Base-by-base conservation (phyloP, 108 stramenopile species). In the Nitzschia palea region DNA sequence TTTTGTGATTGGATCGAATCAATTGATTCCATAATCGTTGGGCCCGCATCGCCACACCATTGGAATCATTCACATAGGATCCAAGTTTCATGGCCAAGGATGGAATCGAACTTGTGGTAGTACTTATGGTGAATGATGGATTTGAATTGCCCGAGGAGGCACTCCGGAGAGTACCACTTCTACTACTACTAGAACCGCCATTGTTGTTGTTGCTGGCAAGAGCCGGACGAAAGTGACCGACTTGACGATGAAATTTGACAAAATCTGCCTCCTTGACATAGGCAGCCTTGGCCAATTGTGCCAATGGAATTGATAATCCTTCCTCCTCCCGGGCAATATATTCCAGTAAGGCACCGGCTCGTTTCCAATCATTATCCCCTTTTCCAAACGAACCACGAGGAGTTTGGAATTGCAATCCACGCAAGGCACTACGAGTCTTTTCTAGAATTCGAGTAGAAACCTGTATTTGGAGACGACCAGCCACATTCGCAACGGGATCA, bases 201-300 rank as follows among this genome's bases (percentile, higher is more conserved):
- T 17, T 27, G 8, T 70, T 48, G 47, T 47, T 23, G n/a, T n/a
- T n/a, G n/a, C n/a, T n/a, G n/a, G n/a, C n/a, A n/a, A n/a, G n/a
- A n/a, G n/a, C n/a, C n/a, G n/a, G n/a, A 4, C 74, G 60, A 36
- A 75, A 75, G 45, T 80, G 70, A 10, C 73, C 68, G 33, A 80
- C 52, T 15, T 56, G 55, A 23, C 54, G 17, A 42, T 71, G 72
- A 54, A 71, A 69, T 12, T 61, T 47, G 30, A 32, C 40, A 67
- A 80, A 74, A 27, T 70, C 69, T 44, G 43, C 62, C 23, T 48
- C 50, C 44, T 74, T 80, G 60, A 74, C 67, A 35, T 31, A 72
- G 5, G 66, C 65, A 22, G 55, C 71, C 33, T 43, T 66, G 34
- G 77, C 71, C 53, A 78, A 31, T 27, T 35, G 12, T 17, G 44